Conservation (phyloP, 768 basidiomycete species). For the Fibroporia radiculosa region DNA sequence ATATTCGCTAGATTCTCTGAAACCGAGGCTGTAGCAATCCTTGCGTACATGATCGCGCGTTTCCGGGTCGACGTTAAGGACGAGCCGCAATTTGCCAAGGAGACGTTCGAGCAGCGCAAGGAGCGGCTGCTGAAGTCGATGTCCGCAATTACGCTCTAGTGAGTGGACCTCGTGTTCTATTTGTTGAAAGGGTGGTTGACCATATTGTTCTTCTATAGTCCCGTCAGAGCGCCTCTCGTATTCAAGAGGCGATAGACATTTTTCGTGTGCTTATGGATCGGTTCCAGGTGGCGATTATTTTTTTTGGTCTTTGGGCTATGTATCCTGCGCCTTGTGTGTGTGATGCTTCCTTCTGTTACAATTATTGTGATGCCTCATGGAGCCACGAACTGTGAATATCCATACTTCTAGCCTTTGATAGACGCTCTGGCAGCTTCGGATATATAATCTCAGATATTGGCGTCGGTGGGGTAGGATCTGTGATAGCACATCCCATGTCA, state of each 20-base stretch:
- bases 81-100: conserved; percentile 39
- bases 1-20: conserved; percentile 30
- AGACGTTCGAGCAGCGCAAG: conserved; percentile 40
- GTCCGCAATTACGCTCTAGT: conserved; percentile 23
- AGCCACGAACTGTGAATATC: too few relatives aligned
- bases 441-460: too few relatives aligned
- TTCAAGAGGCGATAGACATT: conserved; percentile 11
- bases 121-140: conserved; percentile 31
- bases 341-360: too few relatives aligned
- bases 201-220: conserved; percentile 7
- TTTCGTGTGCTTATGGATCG: neutral
- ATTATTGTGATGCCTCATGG: too few relatives aligned
- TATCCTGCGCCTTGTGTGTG: too few relatives aligned
- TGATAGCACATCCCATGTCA: too few relatives aligned
- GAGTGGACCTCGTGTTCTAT: conserved; percentile 6
- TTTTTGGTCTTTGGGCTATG: too few relatives aligned
- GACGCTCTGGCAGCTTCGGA: too few relatives aligned
- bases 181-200: neutral
- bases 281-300: too few relatives aligned
- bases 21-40: conserved; percentile 41
- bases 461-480: too few relatives aligned
- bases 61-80: conserved; percentile 44
- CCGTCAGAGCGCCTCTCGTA: conserved; percentile 14
- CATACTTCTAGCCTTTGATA: too few relatives aligned
- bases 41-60: conserved; percentile 39